A percentile compares a stretch with the other conserved stretches of the same genome.
phyloP scores from a whole-genome alignment of 2,329 filamentous ascomycete genomes.

The Epicoccum nigrum region DNA sequence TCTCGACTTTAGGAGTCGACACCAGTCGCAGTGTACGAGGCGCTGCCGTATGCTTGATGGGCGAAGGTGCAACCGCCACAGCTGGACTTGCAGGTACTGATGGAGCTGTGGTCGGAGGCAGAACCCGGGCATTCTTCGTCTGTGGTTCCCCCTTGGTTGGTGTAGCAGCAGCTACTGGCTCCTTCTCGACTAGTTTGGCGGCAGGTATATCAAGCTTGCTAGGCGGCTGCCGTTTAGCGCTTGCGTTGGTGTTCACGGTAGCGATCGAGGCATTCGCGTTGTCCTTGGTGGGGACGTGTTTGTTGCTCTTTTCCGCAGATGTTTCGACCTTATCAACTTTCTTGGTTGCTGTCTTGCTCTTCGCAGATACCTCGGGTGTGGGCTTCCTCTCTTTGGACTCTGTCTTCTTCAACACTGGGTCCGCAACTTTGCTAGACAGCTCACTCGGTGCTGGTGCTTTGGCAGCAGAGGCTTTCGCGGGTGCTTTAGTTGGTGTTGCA shows the following conservation, averaged over 20 bases:
- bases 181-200: conserved; percentile 30
- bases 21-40: conserved; percentile 74
- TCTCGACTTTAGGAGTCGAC: conserved; percentile 68
- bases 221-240: conserved; percentile 49
- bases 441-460: conserved; percentile 23
- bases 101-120: conserved; percentile 52
- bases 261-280: conserved; percentile 11
- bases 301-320: conserved; percentile 18
- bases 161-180: conserved; percentile 20
- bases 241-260: conserved; percentile 18
- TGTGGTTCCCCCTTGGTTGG: conserved; percentile 32
- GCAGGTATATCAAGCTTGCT: conserved; percentile 57
- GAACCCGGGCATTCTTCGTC: conserved; percentile 31
- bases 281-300: conserved; percentile 22
- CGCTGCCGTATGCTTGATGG: conserved; percentile 49
- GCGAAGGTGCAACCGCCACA: conserved; percentile 56
- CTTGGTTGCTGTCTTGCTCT: conserved; percentile 29
- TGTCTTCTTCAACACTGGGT: conserved; percentile 2
- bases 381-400: conserved; percentile 29
- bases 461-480: conserved; percentile 14
- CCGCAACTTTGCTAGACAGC: conserved; percentile 15
- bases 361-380: conserved; percentile 17
- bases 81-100: conserved; percentile 59
- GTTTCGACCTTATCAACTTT: conserved; percentile 19
- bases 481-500: conserved; percentile 30